Evolutionary conservation across 805 yeast genomes (phyloP), one percentile per base, ranked within the genome.

Genomic region (Wickerhamiella sorbophila): DNA sequence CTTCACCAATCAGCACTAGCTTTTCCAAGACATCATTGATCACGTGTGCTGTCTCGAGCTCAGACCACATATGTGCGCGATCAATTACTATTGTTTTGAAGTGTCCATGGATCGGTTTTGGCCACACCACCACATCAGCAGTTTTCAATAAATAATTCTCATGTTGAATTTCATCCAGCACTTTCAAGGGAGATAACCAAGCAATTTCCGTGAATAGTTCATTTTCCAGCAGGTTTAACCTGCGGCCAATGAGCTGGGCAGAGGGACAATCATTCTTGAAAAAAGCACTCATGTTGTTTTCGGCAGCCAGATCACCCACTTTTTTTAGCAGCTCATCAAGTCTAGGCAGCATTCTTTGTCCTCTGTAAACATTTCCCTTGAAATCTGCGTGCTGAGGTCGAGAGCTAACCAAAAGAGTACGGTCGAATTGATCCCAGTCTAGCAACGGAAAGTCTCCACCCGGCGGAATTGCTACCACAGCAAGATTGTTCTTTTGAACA

Each of bases 41-140:
- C n/a, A 21, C 3, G 14, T n/a, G 4, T 14, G 63, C 33, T 1
- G 60, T 49, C 40, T 65, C 68, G 18, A 56, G 31, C 26, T 57
- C 61, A 6, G 57, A 50, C 15, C 65, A 35, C 39, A 50, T 51
- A 0, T 59, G 55, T 1, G 68, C 61, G 27, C 66, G 68, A 20
- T 52, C 43, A 1, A 64, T 27, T 1, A 68, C 48, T 12, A 54
- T 38, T 4, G 59, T 39, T 18, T 50, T 42, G 45, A 56, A 50
- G 38, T 44, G 50, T 37, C 49, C 47, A 21, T 50, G 57, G 20
- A 41, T 38, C 15, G 40, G 42, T 14, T 44, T 44, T 4, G 56
- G 41, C 26, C 60, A 55, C 9, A 63, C 41, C 5, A 63, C 34
- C n/a, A 52, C 43, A 36, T 62, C 62, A 38, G 45, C 47, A 6